phyloP scores from a whole-genome alignment of 345 rosid species.

The Eucalyptus guilfoylei region DNA sequence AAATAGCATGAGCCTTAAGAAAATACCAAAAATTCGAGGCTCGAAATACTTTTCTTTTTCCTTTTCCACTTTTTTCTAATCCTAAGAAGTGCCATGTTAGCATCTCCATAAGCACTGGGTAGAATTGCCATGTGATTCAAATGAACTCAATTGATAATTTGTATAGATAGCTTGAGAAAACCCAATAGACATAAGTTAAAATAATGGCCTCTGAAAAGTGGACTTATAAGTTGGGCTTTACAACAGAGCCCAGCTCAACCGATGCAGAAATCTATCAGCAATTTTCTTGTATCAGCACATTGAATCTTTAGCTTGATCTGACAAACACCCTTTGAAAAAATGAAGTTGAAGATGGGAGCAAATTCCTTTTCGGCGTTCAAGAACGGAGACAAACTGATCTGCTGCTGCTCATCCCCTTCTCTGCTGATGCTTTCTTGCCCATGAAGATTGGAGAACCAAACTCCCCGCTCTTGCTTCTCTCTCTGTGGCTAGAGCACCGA shows the following conservation, averaged over 20 bases:
- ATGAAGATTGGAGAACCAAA: conserved; percentile 32
- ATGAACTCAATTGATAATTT: neutral
- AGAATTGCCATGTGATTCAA: neutral
- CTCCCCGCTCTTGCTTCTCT: neutral
- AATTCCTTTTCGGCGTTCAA: neutral
- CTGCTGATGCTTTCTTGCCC: conserved; percentile 7
- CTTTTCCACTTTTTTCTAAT: neutral
- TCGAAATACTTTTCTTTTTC: neutral
- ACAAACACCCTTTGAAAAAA: neutral
- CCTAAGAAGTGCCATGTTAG: neutral
- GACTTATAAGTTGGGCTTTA: neutral
- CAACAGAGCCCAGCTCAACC: neutral
- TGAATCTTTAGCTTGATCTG: neutral
- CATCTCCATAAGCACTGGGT: neutral
- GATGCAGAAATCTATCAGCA: neutral
- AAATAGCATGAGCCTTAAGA: neutral
- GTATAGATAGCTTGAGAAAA: neutral
- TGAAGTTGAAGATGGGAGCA: neutral
- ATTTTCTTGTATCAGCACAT: neutral
- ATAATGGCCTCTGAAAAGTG: neutral
- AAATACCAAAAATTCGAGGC: neutral
- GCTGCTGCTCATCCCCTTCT: neutral
- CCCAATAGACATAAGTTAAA: too few relatives aligned
- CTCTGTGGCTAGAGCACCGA: conserved; percentile 1
- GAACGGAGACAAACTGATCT: neutral